Percentiles rank a stretch among this genome's conserved stretches.
Conservation (phyloP, 129 eudicot species). For the Glebionis coronaria region DNA sequence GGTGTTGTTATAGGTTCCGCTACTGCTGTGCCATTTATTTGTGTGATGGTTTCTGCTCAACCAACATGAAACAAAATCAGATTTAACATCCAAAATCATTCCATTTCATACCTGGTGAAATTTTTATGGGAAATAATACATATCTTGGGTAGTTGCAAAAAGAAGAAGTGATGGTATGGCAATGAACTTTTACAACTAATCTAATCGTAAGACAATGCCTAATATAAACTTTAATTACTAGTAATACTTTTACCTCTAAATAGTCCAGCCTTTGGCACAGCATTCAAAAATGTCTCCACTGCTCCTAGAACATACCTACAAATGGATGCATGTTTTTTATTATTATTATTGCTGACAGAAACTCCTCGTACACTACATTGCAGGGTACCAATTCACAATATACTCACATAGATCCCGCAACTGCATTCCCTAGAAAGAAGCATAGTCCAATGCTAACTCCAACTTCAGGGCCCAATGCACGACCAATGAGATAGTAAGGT, state of each 20-base stretch:
- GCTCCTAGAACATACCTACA: conserved; percentile 96
- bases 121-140: background rate
- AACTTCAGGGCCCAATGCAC: conserved; percentile 99
- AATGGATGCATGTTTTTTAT: conserved; percentile 5
- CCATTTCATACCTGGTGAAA: background rate
- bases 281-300: conserved; percentile 93
- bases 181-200: too few species aligned
- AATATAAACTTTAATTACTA: background rate
- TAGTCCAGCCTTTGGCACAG: conserved; percentile 85
- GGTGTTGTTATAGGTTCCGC: conserved; percentile 78
- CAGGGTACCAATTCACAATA: background rate
- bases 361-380: background rate
- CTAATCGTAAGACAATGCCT: background rate
- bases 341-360: conserved; percentile 11
- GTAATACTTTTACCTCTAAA: conserved; percentile 64
- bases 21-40: conserved; percentile 66
- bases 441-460: conserved; percentile 99
- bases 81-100: background rate
- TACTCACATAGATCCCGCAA: conserved; percentile 98
- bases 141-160: too few species aligned
- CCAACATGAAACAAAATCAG: conserved; percentile 23
- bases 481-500: conserved; percentile 98
- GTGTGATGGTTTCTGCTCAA: conserved; percentile 66
- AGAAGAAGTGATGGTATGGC: too few species aligned
- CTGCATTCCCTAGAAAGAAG: conserved; percentile 96